A percentile compares a stretch with the other conserved stretches of the same genome.
These are phyloP conservation scores for Nitzschia inconspicua DNA, from an alignment of 108 stramenopile genomes.

Conservation along the genomic window DNA sequence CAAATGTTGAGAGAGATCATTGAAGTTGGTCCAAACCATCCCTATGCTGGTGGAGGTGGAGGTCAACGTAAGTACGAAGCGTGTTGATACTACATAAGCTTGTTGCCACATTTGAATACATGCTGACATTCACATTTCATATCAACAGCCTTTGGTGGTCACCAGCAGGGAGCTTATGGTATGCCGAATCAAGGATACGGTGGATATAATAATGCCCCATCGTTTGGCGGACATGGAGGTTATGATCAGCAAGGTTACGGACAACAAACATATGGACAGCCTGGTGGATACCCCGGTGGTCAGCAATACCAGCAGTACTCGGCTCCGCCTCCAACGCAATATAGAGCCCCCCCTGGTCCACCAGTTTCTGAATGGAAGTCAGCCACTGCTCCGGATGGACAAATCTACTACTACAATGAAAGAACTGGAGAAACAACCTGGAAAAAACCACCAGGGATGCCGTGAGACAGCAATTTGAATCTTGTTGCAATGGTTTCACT, in stretches of 20 bases:
- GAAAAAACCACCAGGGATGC: conserved; percentile 86
- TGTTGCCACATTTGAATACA: neutral
- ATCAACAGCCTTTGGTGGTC: conserved; percentile 14
- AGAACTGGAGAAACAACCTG: conserved; percentile 81
- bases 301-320: conserved; percentile 10
- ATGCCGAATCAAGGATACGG: conserved; percentile 29
- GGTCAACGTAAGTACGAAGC: conserved; percentile 29
- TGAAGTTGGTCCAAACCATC: conserved; percentile 84
- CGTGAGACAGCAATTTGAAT: conserved; percentile 41
- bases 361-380: conserved; percentile 51
- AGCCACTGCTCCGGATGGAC: conserved; percentile 66
- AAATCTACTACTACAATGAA: conserved; percentile 90
- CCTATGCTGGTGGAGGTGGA: conserved; percentile 72
- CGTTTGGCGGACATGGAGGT: conserved; percentile 13
- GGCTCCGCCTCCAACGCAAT: conserved; percentile 12
- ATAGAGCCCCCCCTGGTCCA: conserved; percentile 35
- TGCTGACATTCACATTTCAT: conserved; percentile 1
- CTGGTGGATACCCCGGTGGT: neutral
- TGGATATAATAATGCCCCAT: neutral
- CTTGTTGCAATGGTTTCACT: too few relatives aligned
- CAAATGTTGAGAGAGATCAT: conserved; percentile 86
- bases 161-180: conserved; percentile 28
- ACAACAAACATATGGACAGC: conserved; percentile 13
- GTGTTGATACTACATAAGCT: neutral
- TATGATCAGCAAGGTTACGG: conserved; percentile 42